phyloP scores from a whole-genome alignment of 179 eudicot species.

The Heliamphora pulchella region DNA sequence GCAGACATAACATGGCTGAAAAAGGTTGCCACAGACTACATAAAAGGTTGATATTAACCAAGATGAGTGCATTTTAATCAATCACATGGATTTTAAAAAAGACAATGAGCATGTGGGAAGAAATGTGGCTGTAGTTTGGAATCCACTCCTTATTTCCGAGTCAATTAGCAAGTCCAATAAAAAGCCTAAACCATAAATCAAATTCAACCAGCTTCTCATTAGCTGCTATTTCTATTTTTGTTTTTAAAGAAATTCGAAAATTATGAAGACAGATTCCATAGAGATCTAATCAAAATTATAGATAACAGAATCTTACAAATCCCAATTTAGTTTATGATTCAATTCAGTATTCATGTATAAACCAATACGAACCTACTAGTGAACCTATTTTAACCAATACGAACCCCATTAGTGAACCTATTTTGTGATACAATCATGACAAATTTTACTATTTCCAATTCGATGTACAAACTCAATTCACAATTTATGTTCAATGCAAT shows the following conservation, averaged over 20 bases:
- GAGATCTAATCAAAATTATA: too few species aligned
- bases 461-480: too few species aligned
- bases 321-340: too few species aligned
- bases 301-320: too few species aligned
- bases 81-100: not conserved
- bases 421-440: too few species aligned
- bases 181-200: not conserved
- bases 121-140: not conserved
- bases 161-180: not conserved
- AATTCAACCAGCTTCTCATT: not conserved
- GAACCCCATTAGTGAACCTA: too few species aligned
- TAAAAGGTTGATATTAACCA: slow-evolving; percentile 6
- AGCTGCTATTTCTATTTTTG: not conserved
- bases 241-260: not conserved
- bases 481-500: too few species aligned
- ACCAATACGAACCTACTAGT: too few species aligned
- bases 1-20: slow-evolving; percentile 96
- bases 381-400: too few species aligned
- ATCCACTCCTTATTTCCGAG: not conserved
- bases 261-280: too few species aligned
- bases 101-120: not conserved
- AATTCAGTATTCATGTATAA: too few species aligned
- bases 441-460: too few species aligned
- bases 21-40: slow-evolving; percentile 91
- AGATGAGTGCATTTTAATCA: not conserved